phyloP scores from a whole-genome alignment of 169 alveolate genomes.

The Eimeria falciformis region DNA sequence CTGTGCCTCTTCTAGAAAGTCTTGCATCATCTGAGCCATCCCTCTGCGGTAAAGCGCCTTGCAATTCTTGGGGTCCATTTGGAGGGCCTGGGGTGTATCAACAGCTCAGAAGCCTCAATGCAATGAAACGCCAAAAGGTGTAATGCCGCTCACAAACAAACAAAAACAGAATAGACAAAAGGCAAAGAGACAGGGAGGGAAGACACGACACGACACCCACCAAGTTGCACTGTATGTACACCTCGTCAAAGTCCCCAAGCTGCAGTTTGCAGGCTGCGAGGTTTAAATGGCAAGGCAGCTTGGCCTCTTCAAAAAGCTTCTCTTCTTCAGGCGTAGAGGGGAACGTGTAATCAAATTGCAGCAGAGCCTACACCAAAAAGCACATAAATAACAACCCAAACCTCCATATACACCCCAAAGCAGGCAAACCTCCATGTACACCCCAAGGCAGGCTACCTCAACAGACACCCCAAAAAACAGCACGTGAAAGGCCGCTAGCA shows the following conservation, averaged over 20 bases:
- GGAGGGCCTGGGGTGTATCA: slow-evolving; percentile 42
- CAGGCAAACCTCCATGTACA: neutral
- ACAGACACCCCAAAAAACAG: too few relatives aligned
- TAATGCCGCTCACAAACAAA: too few relatives aligned
- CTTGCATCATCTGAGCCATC: slow-evolving; percentile 51
- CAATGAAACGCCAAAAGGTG: too few relatives aligned
- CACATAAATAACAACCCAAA: neutral
- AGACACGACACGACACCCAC: too few relatives aligned
- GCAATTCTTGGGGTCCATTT: slow-evolving; percentile 70
- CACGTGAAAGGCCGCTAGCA: too few relatives aligned
- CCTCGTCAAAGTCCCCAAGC: slow-evolving; percentile 65
- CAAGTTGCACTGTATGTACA: slow-evolving; percentile 50
- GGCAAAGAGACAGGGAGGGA: too few relatives aligned
- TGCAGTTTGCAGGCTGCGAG: slow-evolving; percentile 72
- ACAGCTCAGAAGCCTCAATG: too few relatives aligned
- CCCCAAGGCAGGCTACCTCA: too few relatives aligned
- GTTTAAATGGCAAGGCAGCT: slow-evolving; percentile 68
- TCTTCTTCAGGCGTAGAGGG: slow-evolving; percentile 68
- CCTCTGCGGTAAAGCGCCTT: slow-evolving; percentile 72
- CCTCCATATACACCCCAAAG: neutral
- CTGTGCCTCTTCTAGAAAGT: slow-evolving; percentile 54
- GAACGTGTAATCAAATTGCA: slow-evolving; percentile 76
- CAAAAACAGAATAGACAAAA: too few relatives aligned
- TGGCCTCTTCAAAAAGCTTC: slow-evolving; percentile 5
- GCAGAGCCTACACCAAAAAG: slow-evolving; percentile 56